phyloP scores from a whole-genome alignment of 1,139 yeast genomes.

The Geotrichum carabidarum region DNA sequence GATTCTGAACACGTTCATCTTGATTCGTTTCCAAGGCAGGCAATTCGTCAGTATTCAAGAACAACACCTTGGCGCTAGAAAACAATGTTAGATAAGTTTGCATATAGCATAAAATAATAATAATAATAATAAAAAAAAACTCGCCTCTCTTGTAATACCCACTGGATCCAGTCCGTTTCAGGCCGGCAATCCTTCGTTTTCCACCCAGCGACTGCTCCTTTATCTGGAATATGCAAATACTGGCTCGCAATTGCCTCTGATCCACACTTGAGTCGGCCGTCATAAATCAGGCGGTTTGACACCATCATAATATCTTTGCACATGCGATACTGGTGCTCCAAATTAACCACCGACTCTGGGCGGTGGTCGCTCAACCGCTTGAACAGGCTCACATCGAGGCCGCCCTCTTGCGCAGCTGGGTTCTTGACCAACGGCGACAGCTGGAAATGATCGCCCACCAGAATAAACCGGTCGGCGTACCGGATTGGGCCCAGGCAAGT shows the following conservation, averaged over 20 bases:
- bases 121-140: not conserved
- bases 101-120: not conserved
- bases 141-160: slow-evolving; percentile 41
- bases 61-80: slow-evolving; percentile 53
- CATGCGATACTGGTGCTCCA: slow-evolving; percentile 89
- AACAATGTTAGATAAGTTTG: slow-evolving; percentile 1
- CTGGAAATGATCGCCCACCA: slow-evolving; percentile 94
- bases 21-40: slow-evolving; percentile 53
- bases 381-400: slow-evolving; percentile 76
- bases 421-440: slow-evolving; percentile 75
- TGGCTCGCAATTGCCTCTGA: slow-evolving; percentile 56
- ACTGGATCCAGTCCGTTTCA: slow-evolving; percentile 42
- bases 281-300: slow-evolving; percentile 73
- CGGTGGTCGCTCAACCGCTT: slow-evolving; percentile 62
- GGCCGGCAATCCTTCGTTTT: slow-evolving; percentile 9
- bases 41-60: slow-evolving; percentile 68
- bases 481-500: slow-evolving; percentile 82
- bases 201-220: slow-evolving; percentile 13
- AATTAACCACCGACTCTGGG: slow-evolving; percentile 66
- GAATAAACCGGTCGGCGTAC: slow-evolving; percentile 67
- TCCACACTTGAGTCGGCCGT: slow-evolving; percentile 74
- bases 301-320: slow-evolving; percentile 79
- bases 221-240: slow-evolving; percentile 45
- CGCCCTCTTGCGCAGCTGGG: slow-evolving; percentile 49
- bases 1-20: slow-evolving; percentile 69